Evolutionary conservation across 192 early-diverging fungal genomes (phyloP).

Genomic region (Borealophlyctis nickersoniae): DNA sequence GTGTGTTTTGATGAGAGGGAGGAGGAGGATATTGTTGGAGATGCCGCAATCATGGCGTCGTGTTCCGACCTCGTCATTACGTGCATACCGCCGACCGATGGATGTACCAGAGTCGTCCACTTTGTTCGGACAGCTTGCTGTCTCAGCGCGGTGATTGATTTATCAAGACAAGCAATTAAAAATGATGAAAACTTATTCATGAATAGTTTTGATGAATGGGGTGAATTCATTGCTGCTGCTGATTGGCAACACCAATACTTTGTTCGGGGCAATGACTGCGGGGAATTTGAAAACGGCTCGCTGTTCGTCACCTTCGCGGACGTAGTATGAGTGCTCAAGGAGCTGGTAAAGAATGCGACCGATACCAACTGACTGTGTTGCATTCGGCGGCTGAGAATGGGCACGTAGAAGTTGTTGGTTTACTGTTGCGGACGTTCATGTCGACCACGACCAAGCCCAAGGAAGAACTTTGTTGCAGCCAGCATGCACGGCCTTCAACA

Average conservation of each 20-base stretch:
- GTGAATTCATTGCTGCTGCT: slow-evolving; percentile 71
- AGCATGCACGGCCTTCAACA: too few relatives aligned
- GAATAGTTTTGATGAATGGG: slow-evolving; percentile 60
- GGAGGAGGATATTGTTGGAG: too few relatives aligned
- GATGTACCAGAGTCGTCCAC: slow-evolving; percentile 84
- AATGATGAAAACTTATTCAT: too few relatives aligned
- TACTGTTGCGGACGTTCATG: too few relatives aligned
- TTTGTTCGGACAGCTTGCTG: slow-evolving; percentile 71
- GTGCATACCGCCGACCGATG: slow-evolving; percentile 93
- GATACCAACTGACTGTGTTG: slow-evolving; percentile 99
- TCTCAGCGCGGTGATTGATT: slow-evolving; percentile 67
- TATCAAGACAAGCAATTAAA: too few relatives aligned
- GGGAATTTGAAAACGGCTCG: slow-evolving; percentile 90
- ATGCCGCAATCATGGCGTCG: too few relatives aligned
- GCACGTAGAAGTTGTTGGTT: too few relatives aligned
- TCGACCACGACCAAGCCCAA: too few relatives aligned
- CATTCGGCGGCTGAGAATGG: too few relatives aligned
- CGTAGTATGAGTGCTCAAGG: slow-evolving; percentile 92
- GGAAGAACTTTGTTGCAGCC: too few relatives aligned
- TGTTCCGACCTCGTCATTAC: slow-evolving; percentile 97
- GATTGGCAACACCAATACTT: slow-evolving; percentile 88
- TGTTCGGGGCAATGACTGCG: slow-evolving; percentile 87
- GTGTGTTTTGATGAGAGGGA: too few relatives aligned
- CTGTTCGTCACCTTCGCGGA: slow-evolving; percentile 84
- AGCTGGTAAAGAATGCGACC: slow-evolving; percentile 96